Evolutionary conservation across 176 grass and related monocot genomes (phyloP), one percentile per base, ranked within the genome.

Genomic region (Bolboschoenus planiculmis): DNA sequence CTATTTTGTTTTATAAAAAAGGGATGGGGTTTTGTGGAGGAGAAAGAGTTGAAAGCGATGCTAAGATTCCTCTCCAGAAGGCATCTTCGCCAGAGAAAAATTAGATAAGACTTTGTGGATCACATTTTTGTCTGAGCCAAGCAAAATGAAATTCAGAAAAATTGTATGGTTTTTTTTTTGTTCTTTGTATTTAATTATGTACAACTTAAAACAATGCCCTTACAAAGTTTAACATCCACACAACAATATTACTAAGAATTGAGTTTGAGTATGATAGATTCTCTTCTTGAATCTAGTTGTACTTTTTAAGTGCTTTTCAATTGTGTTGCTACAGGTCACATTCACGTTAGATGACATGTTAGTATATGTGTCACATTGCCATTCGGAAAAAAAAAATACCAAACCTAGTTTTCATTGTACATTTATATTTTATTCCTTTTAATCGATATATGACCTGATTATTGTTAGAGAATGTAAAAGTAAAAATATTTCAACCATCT

Each of bases 101-200:
- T 89, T 89, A 95, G 93, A 96, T 93, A 96, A 89, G 18, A 87
- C 87, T 86, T 80, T 66, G 15, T 34, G 75, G 84, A 85, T 70
- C 75, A 67, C 27, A 85, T 85, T 67, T 65, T 78, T 65, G 56
- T 80, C 21, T 80, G 34, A 44, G 15, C 75, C 75, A 85, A 85
- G 73, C 61, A 78, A 68, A 78, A 51, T 62, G 36, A 33, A 80
- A 73, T 23, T 18, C 10, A 31, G 27, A 26, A 5, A 55, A 43
- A 57, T 42, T 73, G 1, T 10, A 42, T 62, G 9, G 10, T 44
- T 64, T 34, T 39, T 75, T 36, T 56, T 79, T 20, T 20, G 43
- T 35, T 55, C 35, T 20, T 43, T 11, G 10, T 39, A 39, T 58
- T 35, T 36, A 78, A 33, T 80, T n/a, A n/a, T 36, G 9, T 34